These are phyloP conservation scores for Nakazawaea ernobii DNA, from an alignment of 805 yeast species.

Conservation along the genomic window DNA sequence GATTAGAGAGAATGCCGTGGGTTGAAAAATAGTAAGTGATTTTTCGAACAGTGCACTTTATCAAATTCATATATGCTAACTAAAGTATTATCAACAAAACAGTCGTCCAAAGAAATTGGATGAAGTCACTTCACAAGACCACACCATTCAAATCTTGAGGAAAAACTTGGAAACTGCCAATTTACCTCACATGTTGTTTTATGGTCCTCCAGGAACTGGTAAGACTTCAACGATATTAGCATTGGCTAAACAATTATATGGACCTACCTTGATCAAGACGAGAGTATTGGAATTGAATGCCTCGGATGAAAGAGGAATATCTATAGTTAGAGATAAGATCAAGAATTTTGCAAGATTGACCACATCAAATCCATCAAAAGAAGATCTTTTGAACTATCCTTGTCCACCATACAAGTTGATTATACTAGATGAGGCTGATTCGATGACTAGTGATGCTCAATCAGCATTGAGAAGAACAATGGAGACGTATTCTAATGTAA, in stretches of 20 bases:
- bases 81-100: neutral
- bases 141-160: conserved; percentile 78
- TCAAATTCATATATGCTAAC: conserved; percentile 3
- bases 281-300: conserved; percentile 84
- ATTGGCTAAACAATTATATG: conserved; percentile 72
- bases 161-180: conserved; percentile 76
- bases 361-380: conserved; percentile 71
- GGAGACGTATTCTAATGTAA: conserved; percentile 84
- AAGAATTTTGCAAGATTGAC: conserved; percentile 83
- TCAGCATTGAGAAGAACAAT: conserved; percentile 90
- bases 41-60: neutral
- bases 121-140: conserved; percentile 89
- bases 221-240: conserved; percentile 87
- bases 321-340: conserved; percentile 79
- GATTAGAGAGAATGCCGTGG: conserved; percentile 70
- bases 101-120: conserved; percentile 80
- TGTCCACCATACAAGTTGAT: conserved; percentile 96
- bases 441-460: conserved; percentile 97
- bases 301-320: conserved; percentile 86
- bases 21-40: conserved; percentile 70
- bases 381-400: conserved; percentile 70
- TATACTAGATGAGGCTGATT: conserved; percentile 92
- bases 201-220: conserved; percentile 94
- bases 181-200: conserved; percentile 85
- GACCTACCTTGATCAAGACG: conserved; percentile 59